Base-by-base conservation (phyloP, 345 rosid genomes). In the Lepidium aucheri region DNA sequence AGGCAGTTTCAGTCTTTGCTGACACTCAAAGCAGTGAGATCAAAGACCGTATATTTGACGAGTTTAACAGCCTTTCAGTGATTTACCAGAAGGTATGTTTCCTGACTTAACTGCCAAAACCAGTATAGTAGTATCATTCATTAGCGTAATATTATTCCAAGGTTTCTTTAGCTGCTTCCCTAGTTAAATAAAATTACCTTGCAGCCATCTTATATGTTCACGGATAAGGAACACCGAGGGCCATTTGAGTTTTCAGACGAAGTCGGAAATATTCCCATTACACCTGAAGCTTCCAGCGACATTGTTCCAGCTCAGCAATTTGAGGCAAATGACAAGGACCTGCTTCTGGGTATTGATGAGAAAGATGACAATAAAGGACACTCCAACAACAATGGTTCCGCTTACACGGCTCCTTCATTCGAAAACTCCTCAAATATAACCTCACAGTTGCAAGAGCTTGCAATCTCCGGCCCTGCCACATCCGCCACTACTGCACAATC, bases 131-230 rank as follows among this genome's bases (percentile, higher is more conserved):
- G 52, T 38, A 55, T 55, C 44, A 71, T 55, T 20, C 17, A 5
- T 17, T 54, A 7, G n/a, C 43, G 5, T 24, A 35, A 4, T 7
- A n/a, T 28, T 17, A 39, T 53, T 44, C 68, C 62, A 60, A 49
- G 65, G 12, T 47, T 57, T 63, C 44, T 39, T 28, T 39, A 72
- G 50, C 8, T 45, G 26, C 46, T n/a, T 46, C 54, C 36, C 10
- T 28, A 49, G 36, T 55, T 65, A 44, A 26, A 59, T 38, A 11
- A 51, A 70, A 51, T 20, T 69, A 68, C 26, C 72, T 28, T 75
- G 90, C 88, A 90, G 99, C 96, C 97, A 9, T 94, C 97, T 24
- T 94, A 90, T 80, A 94, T 94, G 95, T 94, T 94, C 80, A 94
- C 96, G 0, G 95, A 90, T 75, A 86, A 84, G 76, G 99, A 90